phyloP scores from a whole-genome alignment of 805 yeast species.

The Nakazawaea laoshanensis region DNA sequence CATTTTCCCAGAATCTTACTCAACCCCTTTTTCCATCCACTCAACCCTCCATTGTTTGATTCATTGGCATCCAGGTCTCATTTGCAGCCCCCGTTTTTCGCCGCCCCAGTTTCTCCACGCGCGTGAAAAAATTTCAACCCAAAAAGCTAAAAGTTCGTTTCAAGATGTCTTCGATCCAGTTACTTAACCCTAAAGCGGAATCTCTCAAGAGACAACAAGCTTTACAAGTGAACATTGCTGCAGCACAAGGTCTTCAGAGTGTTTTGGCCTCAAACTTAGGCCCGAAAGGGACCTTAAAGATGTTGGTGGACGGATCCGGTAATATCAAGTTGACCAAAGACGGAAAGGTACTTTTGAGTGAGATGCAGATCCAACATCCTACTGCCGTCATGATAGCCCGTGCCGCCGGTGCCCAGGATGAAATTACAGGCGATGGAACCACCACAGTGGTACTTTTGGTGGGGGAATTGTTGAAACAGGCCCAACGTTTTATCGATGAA shows the following conservation, averaged over 20 bases:
- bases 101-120: no score
- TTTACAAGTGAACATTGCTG: slow-evolving; percentile 85
- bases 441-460: slow-evolving; percentile 91
- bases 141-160: not conserved
- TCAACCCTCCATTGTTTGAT: no score
- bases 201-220: slow-evolving; percentile 95
- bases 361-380: slow-evolving; percentile 94
- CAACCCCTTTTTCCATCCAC: no score
- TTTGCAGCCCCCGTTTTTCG: no score
- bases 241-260: slow-evolving; percentile 94
- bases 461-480: slow-evolving; percentile 91
- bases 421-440: slow-evolving; percentile 98
- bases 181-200: slow-evolving; percentile 95
- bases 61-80: no score
- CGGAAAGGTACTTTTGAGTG: slow-evolving; percentile 87
- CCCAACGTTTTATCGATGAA: slow-evolving; percentile 83
- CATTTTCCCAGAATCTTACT: no score
- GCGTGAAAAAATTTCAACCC: no score
- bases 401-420: slow-evolving; percentile 98
- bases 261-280: slow-evolving; percentile 90
- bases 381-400: slow-evolving; percentile 90
- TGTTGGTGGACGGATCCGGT: slow-evolving; percentile 96
- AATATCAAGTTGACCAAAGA: slow-evolving; percentile 92
- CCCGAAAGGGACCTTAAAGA: slow-evolving; percentile 93
- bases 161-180: slow-evolving; percentile 45